phyloP scores from a whole-genome alignment of 805 yeast species.

The Yarrowia keelungensis region DNA sequence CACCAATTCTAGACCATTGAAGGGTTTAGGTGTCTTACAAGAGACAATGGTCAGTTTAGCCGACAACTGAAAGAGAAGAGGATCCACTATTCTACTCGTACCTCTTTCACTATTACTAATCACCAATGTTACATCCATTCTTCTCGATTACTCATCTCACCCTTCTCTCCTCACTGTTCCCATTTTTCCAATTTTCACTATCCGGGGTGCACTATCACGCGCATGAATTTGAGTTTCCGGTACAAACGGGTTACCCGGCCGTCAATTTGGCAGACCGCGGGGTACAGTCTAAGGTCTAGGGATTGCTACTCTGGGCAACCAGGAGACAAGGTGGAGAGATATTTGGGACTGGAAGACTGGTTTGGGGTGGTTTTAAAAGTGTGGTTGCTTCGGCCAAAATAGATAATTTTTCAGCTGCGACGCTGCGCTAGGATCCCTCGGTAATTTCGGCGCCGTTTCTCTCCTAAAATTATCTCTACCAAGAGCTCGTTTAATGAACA shows the following conservation, averaged over 20 bases:
- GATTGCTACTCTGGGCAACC: background rate
- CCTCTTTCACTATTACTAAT: no score
- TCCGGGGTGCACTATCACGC: slow-evolving; percentile 23
- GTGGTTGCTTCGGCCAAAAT: no score
- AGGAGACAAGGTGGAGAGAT: background rate
- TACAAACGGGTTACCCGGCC: slow-evolving; percentile 1
- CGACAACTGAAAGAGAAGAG: no score
- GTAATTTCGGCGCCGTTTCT: background rate
- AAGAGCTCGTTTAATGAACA: background rate
- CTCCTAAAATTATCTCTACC: no score
- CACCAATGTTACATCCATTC: no score
- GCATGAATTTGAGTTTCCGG: background rate
- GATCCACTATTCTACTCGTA: no score
- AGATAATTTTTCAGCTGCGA: no score
- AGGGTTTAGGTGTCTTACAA: no score
- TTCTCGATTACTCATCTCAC: no score
- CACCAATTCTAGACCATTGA: no score
- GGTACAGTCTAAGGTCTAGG: slow-evolving; percentile 19
- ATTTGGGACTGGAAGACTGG: background rate
- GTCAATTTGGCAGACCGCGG: background rate
- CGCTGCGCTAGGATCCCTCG: background rate
- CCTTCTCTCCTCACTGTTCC: no score
- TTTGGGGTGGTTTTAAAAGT: background rate
- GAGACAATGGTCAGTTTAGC: no score
- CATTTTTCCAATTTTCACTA: background rate